These are phyloP conservation scores for Eutrema japonicum DNA, from an alignment of 345 rosid species.

Conservation along the genomic window DNA sequence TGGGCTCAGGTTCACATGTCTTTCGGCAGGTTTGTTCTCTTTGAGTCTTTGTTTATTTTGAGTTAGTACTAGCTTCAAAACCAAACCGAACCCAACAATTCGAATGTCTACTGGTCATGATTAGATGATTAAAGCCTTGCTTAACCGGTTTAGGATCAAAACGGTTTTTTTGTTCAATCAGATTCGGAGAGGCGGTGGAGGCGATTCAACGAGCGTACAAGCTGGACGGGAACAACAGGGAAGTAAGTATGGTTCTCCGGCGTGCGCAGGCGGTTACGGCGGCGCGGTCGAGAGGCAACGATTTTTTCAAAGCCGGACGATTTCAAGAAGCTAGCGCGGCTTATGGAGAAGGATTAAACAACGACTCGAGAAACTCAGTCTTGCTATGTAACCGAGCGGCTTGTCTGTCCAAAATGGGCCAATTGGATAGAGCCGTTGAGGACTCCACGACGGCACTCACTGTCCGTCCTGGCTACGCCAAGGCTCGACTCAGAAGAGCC, in stretches of 20 bases:
- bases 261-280: slow-evolving; percentile 58
- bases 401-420: slow-evolving; percentile 70
- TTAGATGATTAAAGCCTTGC: background rate
- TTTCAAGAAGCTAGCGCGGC: slow-evolving; percentile 63
- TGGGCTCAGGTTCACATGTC: slow-evolving; percentile 84
- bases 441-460: slow-evolving; percentile 71
- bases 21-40: slow-evolving; percentile 71
- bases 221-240: slow-evolving; percentile 70
- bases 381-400: slow-evolving; percentile 87
- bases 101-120: background rate
- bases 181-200: slow-evolving; percentile 68
- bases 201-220: slow-evolving; percentile 66
- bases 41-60: no score
- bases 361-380: slow-evolving; percentile 75
- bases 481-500: slow-evolving; percentile 91
- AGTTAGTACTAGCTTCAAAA: no score
- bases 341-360: slow-evolving; percentile 75
- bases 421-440: slow-evolving; percentile 66
- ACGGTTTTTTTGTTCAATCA: slow-evolving; percentile 23
- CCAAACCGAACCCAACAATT: no score
- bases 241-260: slow-evolving; percentile 53
- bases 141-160: background rate
- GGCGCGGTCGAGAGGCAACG: slow-evolving; percentile 73
- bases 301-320: slow-evolving; percentile 59
- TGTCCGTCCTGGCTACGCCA: slow-evolving; percentile 66